A percentile compares a stretch with the other conserved stretches of the same genome.
These are phyloP conservation scores for Fusarium praegraminearum DNA, from an alignment of 2,329 filamentous ascomycete species.

Conservation along the genomic window DNA sequence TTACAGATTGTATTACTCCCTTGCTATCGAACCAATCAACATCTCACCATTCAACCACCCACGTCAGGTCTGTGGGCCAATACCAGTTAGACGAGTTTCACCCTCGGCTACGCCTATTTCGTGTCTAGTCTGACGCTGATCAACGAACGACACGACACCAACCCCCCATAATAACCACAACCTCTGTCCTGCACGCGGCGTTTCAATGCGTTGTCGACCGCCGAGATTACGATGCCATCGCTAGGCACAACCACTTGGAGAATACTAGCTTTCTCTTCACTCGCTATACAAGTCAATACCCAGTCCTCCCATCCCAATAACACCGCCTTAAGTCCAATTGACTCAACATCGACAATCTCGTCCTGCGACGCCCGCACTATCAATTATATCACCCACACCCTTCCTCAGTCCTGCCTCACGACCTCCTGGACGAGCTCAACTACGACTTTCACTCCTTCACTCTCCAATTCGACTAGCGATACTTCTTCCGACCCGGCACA, in stretches of 20 bases:
- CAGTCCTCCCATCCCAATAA: constrained; percentile 10
- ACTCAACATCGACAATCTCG: constrained; percentile 25
- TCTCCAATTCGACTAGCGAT: constrained; percentile 13
- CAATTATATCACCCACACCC: constrained; percentile 84
- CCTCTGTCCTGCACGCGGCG: not conserved
- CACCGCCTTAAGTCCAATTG: constrained; percentile 8
- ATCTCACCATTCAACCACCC: not conserved
- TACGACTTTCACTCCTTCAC: constrained; percentile 51
- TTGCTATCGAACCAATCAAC: constrained; percentile 18
- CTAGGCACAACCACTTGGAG: constrained; percentile 31
- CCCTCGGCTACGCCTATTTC: constrained; percentile 7
- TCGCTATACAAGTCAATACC: constrained; percentile 21
- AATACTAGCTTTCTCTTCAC: constrained; percentile 20
- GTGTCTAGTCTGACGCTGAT: constrained; percentile 26
- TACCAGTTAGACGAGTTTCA: constrained; percentile 19
- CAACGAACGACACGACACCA: constrained; percentile 31
- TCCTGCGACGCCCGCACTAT: constrained; percentile 72
- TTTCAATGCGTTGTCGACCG: constrained; percentile 32
- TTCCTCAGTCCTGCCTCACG: constrained; percentile 80
- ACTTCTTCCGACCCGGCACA: constrained; percentile 1
- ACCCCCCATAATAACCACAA: constrained; percentile 10
- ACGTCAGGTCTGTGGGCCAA: constrained; percentile 19
- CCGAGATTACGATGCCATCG: constrained; percentile 37
- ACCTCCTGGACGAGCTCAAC: constrained; percentile 66
- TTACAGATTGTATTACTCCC: not conserved